phyloP scores from a whole-genome alignment of 805 yeast genomes.

The Saturnispora hagleri region DNA sequence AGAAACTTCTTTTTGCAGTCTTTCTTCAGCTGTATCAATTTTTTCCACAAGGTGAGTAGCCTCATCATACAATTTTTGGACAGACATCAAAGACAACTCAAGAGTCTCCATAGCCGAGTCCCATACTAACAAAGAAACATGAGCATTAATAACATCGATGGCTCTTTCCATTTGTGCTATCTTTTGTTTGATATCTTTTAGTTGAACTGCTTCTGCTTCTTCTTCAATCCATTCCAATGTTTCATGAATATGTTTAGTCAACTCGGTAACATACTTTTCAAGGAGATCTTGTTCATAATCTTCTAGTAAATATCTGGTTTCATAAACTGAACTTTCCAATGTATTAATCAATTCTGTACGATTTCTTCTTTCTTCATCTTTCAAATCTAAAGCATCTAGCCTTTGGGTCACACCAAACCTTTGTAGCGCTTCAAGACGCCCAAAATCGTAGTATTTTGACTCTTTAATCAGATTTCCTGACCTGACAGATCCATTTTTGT shows the following conservation, averaged over 20 bases:
- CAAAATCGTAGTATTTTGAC: slow-evolving; percentile 31
- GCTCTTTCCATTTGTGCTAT: slow-evolving; percentile 18
- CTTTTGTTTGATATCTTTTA: slow-evolving; percentile 31
- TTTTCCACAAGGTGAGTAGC: not conserved
- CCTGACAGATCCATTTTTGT: slow-evolving; percentile 4
- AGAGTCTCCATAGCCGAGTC: slow-evolving; percentile 34
- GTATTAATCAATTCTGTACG: slow-evolving; percentile 54
- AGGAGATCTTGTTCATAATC: slow-evolving; percentile 40
- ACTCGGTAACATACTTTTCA: slow-evolving; percentile 28
- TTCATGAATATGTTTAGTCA: slow-evolving; percentile 34
- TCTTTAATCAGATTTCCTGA: slow-evolving; percentile 18
- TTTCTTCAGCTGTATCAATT: slow-evolving; percentile 31
- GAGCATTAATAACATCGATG: not conserved
- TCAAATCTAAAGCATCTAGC: slow-evolving; percentile 37
- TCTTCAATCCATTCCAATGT: slow-evolving; percentile 72
- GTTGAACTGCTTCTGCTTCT: slow-evolving; percentile 46
- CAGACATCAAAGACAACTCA: slow-evolving; percentile 33
- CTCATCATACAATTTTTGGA: slow-evolving; percentile 2
- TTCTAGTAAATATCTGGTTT: slow-evolving; percentile 62
- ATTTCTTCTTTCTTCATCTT: slow-evolving; percentile 45
- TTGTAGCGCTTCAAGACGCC: slow-evolving; percentile 37
- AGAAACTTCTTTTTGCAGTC: slow-evolving; percentile 9
- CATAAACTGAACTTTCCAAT: slow-evolving; percentile 44
- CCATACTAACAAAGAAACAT: slow-evolving; percentile 1
- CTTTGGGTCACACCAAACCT: slow-evolving; percentile 25